Evolutionary conservation across 2,329 filamentous ascomycete species (phyloP).

Genomic region (Nannizziopsis arthrosporioides): DNA sequence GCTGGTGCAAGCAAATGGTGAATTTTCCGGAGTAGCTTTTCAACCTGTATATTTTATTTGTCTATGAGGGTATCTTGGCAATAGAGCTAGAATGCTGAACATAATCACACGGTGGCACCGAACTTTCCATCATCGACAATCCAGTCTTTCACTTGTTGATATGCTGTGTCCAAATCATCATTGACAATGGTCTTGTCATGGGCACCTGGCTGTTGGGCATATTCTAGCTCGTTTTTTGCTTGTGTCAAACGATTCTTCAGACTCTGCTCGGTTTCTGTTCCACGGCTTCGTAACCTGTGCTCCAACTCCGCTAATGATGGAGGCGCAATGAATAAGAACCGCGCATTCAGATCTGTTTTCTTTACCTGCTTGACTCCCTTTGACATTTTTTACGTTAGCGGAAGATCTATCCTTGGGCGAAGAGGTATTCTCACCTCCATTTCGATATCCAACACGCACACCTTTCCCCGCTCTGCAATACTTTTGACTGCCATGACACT

Average conservation of each 20-base stretch:
- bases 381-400: neutral
- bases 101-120: constrained; percentile 14
- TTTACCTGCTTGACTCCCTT: constrained; percentile 88
- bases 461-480: constrained; percentile 56
- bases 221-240: constrained; percentile 64
- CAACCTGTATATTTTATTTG: neutral
- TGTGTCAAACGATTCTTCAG: constrained; percentile 58
- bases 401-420: neutral
- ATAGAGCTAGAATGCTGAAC: neutral
- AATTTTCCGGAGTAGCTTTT: neutral
- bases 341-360: constrained; percentile 57
- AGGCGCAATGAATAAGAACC: constrained; percentile 76
- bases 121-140: constrained; percentile 35
- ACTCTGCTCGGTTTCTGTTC: constrained; percentile 65
- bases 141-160: constrained; percentile 43
- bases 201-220: constrained; percentile 53
- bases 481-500: constrained; percentile 67
- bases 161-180: constrained; percentile 50
- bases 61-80: constrained; percentile 4
- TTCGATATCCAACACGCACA: constrained; percentile 87
- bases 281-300: constrained; percentile 58
- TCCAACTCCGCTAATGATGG: constrained; percentile 66
- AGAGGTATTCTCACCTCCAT: constrained; percentile 56
- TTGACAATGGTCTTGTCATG: constrained; percentile 57
- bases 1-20: neutral